These are phyloP conservation scores for Penicillium bovifimosum DNA, from an alignment of 495 filamentous ascomycete genomes.

Conservation along the genomic window DNA sequence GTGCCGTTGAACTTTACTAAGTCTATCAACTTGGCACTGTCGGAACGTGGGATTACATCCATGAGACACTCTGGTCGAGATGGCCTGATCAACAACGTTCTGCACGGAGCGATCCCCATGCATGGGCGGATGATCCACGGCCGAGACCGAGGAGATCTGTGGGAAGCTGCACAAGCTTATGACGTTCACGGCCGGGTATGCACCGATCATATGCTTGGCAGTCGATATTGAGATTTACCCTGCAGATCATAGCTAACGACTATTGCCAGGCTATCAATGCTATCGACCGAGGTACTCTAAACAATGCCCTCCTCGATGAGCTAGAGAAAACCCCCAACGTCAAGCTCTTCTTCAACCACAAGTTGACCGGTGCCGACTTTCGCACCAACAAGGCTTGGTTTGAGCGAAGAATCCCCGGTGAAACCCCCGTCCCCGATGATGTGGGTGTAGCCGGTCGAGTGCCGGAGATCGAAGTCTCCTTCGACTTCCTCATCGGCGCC, in stretches of 20 bases:
- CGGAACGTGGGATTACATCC: conserved; percentile 88
- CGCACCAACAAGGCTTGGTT: conserved; percentile 78
- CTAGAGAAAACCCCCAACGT: conserved; percentile 80
- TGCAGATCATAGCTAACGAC: conserved; percentile 8
- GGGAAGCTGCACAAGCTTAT: conserved; percentile 78
- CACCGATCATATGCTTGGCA: conserved; percentile 3
- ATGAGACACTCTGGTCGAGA: conserved; percentile 60
- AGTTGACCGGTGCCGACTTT: conserved; percentile 83
- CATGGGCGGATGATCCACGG: conserved; percentile 96
- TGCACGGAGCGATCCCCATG: conserved; percentile 82
- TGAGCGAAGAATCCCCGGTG: conserved; percentile 46
- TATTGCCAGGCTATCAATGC: conserved; percentile 49
- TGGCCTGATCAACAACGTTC: conserved; percentile 65
- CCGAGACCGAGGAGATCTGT: conserved; percentile 57
- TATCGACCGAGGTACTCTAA: conserved; percentile 74
- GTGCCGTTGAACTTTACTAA: conserved; percentile 92
- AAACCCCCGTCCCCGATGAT: conserved; percentile 28
- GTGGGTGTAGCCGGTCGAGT: conserved; percentile 30
- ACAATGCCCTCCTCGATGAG: conserved; percentile 80
- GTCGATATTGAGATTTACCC: background rate
- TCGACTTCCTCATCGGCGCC: conserved; percentile 91
- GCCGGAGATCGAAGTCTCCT: conserved; percentile 65
- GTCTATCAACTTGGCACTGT: conserved; percentile 94
- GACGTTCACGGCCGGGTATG: conserved; percentile 81
- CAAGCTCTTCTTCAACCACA: conserved; percentile 85